Evolutionary conservation across 352 stramenopile species (phyloP), one percentile per base, ranked within the genome.

Genomic region (Phytopythium delawarense): DNA sequence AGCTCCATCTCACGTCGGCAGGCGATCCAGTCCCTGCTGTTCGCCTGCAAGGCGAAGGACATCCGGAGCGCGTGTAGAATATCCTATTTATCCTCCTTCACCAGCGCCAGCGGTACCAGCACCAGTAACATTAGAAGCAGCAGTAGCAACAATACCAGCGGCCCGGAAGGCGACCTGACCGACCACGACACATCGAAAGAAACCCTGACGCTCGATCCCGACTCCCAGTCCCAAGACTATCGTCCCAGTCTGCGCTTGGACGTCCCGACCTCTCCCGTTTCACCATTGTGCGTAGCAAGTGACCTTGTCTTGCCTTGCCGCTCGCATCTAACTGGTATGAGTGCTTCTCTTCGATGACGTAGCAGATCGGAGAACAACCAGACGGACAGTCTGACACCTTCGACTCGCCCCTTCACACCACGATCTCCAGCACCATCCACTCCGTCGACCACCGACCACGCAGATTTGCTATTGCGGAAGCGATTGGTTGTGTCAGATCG

Each of bases 21-120:
- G 81, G 84, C 82, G 6, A 91, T 94, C 44, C 82, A 91, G 44
- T 84, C 81, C 15, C 64, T 94, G 12, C 57, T 94, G 67, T 94
- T 90, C 58, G 84, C 81, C 2, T 92, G 81, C 71, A 90, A 89
- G 46, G 81, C 83, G 15, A 92, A 90, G 59, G 82, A 92, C 21
- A 88, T 94, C 45, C 78, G 73, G 48, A 81, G 63, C 28, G 57
- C 35, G 34, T 67, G 62, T 48, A 45, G 51, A 28, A 62, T 78
- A 50, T 64, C 75, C n/a, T 78, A 72, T 71, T 50, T 73, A 63
- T 61, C 70, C 1, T 39, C n/a, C 12, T 81, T 78, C 62, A 63
- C 67, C 4, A 64, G 13, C 62, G 35, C 49, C 42, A 37, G 8
- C 37, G 49, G 3, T 39, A 50, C 37, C 35, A 64, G 7, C 45